Percentiles rank a stretch among this genome's conserved stretches.
phyloP scores from a whole-genome alignment of 1,284 basidiomycete species.

The Sphaerobolus stellatus region DNA sequence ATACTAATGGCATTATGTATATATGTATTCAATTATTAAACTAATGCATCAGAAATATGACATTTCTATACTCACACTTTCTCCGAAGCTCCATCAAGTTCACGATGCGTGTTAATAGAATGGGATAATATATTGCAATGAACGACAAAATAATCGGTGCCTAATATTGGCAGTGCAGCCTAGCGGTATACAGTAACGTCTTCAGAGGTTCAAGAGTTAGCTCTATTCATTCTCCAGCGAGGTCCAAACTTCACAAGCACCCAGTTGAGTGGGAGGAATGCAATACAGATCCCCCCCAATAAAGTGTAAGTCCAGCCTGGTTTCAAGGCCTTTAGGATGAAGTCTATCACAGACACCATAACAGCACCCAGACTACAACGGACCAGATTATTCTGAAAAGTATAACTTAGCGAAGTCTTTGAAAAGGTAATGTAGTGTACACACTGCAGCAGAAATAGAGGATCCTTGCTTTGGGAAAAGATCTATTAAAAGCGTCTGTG shows the following conservation, averaged over 20 bases:
- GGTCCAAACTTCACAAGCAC: constrained; percentile 41
- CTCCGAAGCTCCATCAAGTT: too few relatives aligned
- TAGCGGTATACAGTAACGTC: too few relatives aligned
- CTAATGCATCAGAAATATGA: too few relatives aligned
- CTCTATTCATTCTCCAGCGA: constrained; percentile 35
- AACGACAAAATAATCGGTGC: too few relatives aligned
- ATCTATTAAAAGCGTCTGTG: constrained; percentile 60
- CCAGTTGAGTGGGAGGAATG: constrained; percentile 40
- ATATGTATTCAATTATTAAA: too few relatives aligned
- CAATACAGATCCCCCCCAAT: constrained; percentile 37
- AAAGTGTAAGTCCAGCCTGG: constrained; percentile 53
- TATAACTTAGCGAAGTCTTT: constrained; percentile 2
- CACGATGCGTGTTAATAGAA: too few relatives aligned
- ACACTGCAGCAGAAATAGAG: constrained; percentile 52
- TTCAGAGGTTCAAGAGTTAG: too few relatives aligned
- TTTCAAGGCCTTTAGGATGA: constrained; percentile 43
- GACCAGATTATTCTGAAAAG: constrained; percentile 54
- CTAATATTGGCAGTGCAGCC: too few relatives aligned
- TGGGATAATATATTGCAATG: too few relatives aligned
- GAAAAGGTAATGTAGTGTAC: constrained; percentile 3
- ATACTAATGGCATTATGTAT: too few relatives aligned
- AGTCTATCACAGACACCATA: constrained; percentile 46
- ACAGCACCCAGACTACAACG: constrained; percentile 52
- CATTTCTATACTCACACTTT: too few relatives aligned
- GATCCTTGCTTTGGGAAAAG: constrained; percentile 58